These are phyloP conservation scores for Pseudogymnoascus sp. DNA, from an alignment of 2,329 filamentous ascomycete species.

Conservation along the genomic window DNA sequence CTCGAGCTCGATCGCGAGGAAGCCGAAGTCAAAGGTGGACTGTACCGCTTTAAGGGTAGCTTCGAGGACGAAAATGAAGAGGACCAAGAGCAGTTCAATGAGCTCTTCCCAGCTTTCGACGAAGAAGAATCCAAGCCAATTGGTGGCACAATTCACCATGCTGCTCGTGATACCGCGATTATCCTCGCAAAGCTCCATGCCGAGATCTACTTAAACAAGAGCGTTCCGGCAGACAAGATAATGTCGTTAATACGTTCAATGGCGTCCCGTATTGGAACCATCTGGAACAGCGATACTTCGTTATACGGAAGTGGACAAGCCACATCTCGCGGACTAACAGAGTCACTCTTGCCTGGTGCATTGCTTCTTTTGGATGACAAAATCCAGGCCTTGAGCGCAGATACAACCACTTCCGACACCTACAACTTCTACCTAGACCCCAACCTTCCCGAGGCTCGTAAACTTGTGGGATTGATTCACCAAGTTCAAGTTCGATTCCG, in stretches of 20 bases:
- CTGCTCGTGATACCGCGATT: constrained; percentile 36
- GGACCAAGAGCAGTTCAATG: constrained; percentile 66
- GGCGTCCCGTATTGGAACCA: constrained; percentile 21
- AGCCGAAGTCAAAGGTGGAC: constrained; percentile 63
- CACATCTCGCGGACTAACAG: constrained; percentile 32
- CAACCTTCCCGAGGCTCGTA: constrained; percentile 69
- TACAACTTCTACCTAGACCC: constrained; percentile 90
- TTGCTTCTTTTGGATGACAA: constrained; percentile 60
- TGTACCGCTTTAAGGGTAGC: constrained; percentile 79
- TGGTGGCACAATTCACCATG: constrained; percentile 12
- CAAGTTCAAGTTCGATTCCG: constrained; percentile 66
- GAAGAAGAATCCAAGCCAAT: constrained; percentile 29
- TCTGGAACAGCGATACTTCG: constrained; percentile 14
- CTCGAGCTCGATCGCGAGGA: constrained; percentile 70
- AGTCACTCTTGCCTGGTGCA: constrained; percentile 56
- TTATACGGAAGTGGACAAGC: constrained; percentile 21
- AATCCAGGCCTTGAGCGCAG: constrained; percentile 39
- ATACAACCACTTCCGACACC: constrained; percentile 32
- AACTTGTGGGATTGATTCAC: constrained; percentile 61
- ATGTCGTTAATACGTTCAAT: constrained; percentile 23
- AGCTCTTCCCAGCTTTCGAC: constrained; percentile 75
- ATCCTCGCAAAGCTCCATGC: constrained; percentile 55
- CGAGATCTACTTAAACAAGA: constrained; percentile 29
- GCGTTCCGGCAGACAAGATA: constrained; percentile 21
- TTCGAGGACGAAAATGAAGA: constrained; percentile 68